Evolutionary conservation across 257 asterid genomes (phyloP).

Genomic region (Lithospermum erythrorhizon): DNA sequence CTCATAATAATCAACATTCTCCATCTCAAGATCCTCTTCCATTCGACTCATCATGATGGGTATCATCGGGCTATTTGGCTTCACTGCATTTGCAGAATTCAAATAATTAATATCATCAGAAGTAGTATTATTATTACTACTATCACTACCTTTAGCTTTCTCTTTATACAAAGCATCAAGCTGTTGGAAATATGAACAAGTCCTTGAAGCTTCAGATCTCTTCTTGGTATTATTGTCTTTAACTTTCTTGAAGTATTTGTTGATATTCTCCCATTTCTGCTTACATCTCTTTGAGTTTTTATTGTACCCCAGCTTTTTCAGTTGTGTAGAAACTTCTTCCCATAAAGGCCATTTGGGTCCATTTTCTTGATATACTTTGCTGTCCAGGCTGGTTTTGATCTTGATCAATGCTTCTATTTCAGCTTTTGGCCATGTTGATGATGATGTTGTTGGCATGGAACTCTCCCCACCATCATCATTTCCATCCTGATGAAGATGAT

Average conservation of each 20-base stretch:
- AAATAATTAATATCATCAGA: too few species aligned
- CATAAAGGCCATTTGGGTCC: constrained; percentile 89
- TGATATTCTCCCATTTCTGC: constrained; percentile 97
- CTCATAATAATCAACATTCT: constrained; percentile 19
- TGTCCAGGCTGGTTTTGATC: constrained; percentile 53
- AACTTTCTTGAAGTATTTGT: constrained; percentile 90
- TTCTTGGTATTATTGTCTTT: constrained; percentile 74
- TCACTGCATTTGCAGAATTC: background rate
- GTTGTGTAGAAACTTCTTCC: constrained; percentile 76
- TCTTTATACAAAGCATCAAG: constrained; percentile 79
- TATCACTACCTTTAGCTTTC: constrained; percentile 19
- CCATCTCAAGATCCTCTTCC: constrained; percentile 38
- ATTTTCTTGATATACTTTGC: constrained; percentile 61
- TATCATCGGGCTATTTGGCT: constrained; percentile 21
- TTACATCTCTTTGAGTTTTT: constrained; percentile 76
- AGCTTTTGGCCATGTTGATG: constrained; percentile 88
- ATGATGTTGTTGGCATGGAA: constrained; percentile 16
- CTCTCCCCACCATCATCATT: constrained; percentile 22
- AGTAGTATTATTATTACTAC: too few species aligned
- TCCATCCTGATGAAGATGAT: constrained; percentile 8
- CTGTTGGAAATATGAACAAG: constrained; percentile 80
- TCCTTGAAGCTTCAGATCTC: constrained; percentile 69
- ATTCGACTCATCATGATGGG: constrained; percentile 90
- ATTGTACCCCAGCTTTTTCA: constrained; percentile 59
- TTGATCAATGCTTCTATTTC: constrained; percentile 70